Evolutionary conservation across 2,329 filamentous ascomycete genomes (phyloP).

Genomic region (Penicillium paneum): DNA sequence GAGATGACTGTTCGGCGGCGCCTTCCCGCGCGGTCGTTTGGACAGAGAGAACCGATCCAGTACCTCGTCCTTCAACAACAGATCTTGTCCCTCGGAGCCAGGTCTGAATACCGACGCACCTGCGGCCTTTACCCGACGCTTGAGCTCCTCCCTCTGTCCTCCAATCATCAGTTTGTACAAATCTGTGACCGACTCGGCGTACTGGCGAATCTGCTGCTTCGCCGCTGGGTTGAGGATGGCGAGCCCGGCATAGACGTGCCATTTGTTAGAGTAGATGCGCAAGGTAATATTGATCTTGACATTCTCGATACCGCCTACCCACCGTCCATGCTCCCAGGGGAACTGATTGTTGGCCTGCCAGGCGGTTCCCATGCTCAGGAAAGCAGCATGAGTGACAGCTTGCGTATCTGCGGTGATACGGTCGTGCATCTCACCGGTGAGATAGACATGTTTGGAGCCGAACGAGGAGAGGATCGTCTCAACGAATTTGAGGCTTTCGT

Average conservation of each 20-base stretch:
- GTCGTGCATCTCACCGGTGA: constrained; percentile 85
- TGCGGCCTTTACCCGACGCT: constrained; percentile 71
- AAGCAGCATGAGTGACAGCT: constrained; percentile 95
- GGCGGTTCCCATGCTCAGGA: constrained; percentile 94
- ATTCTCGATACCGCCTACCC: constrained; percentile 96
- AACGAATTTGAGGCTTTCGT: constrained; percentile 72
- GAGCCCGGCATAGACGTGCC: constrained; percentile 97
- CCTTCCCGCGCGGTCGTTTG: constrained; percentile 61
- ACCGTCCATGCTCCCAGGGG: constrained; percentile 94
- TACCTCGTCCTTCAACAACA: constrained; percentile 74
- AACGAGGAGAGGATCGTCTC: constrained; percentile 79
- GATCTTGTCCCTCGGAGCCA: constrained; percentile 53
- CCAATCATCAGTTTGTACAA: constrained; percentile 96
- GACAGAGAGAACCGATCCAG: constrained; percentile 87
- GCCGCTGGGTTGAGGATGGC: constrained; percentile 95
- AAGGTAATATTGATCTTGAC: constrained; percentile 98
- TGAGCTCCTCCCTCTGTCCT: constrained; percentile 72
- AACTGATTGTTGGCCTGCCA: constrained; percentile 96
- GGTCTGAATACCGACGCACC: constrained; percentile 66
- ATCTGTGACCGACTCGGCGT: constrained; percentile 86
- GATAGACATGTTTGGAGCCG: constrained; percentile 78
- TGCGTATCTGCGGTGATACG: constrained; percentile 98
- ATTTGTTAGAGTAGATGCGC: constrained; percentile 97
- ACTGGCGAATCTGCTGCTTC: constrained; percentile 88
- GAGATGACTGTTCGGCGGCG: constrained; percentile 84